Percentiles rank a stretch among this genome's conserved stretches.
These are phyloP conservation scores for barrel medic (Medicago truncatula) DNA, from an alignment of 306 rosid species.

Conservation along the genomic window MtrunA17r5.0-ANR NC_053044.1:52927501-52928000, in stretches of 20 bases:
- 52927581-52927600: conserved; percentile 27
- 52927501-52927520: neutral
- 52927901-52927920: conserved; percentile 1
- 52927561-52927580: conserved; percentile 6
- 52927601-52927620: neutral
- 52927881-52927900: conserved; percentile 7
- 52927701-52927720: neutral
- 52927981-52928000: conserved; percentile 20
- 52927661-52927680: neutral
- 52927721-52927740: neutral
- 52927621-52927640: conserved; percentile 4
- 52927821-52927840: neutral
- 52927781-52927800: conserved; percentile 2
- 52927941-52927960: conserved; percentile 25
- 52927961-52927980: conserved; percentile 19
- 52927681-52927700: neutral
- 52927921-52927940: conserved; percentile 15
- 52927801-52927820: conserved; percentile 20
- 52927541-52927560: conserved; percentile 28
- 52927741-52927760: conserved; percentile 1
- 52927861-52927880: conserved; percentile 9
- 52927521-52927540: neutral
- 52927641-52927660: conserved; percentile 14
- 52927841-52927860: neutral
- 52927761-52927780: conserved; percentile 15